Base-by-base conservation (phyloP, 495 filamentous ascomycete species). In the Hypoxylon intermedium region DNA sequence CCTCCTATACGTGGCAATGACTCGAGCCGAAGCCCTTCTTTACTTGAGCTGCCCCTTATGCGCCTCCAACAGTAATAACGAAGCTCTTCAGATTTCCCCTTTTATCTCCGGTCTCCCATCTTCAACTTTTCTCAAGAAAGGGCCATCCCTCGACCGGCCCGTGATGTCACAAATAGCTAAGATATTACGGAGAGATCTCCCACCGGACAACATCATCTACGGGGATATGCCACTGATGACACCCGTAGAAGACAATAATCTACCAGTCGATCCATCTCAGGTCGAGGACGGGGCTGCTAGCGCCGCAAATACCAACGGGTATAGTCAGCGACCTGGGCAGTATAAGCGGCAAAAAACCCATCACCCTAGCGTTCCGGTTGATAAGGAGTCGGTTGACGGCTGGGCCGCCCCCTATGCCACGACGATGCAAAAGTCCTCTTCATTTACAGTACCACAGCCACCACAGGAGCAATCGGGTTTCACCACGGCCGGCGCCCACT, bases 1-100 rank as follows among this genome's bases (percentile, higher is more conserved):
- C n/a, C 74, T 99, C 45, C 80, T 99, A 0, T 99, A 98, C 70
- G 95, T 99, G 5, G 95, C 93, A 6, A 99, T 99, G 95, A 99
- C 95, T 3, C 80, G 94, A 75, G 94, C 95, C 1, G 87, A 97
- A 71, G 87, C 84, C 5, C 74, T 99, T 26, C 79, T 99, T n/a
- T 97, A 98, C 65, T 80, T 98, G 46, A 97, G 91, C 67, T 89
- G 86, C 51, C 93, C 95, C 0, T 71, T 82, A 18, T 73, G 72
- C 50, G 58, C 60, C 36, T 68, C 68, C 12, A 57, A 60, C 5
- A 67, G 69, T 9, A 72, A n/a, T n/a, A n/a, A n/a, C n/a, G 72
- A 74, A 44, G 52, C 64, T 24, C 61, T 69, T 15, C 69, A 75
- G 21, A 36, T 79, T 1, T 81, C 78, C 0, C 67, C 72, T 9